Evolutionary conservation across 805 yeast species (phyloP), one percentile per base, ranked within the genome.

Genomic region (Yamadazyma sp.): DNA sequence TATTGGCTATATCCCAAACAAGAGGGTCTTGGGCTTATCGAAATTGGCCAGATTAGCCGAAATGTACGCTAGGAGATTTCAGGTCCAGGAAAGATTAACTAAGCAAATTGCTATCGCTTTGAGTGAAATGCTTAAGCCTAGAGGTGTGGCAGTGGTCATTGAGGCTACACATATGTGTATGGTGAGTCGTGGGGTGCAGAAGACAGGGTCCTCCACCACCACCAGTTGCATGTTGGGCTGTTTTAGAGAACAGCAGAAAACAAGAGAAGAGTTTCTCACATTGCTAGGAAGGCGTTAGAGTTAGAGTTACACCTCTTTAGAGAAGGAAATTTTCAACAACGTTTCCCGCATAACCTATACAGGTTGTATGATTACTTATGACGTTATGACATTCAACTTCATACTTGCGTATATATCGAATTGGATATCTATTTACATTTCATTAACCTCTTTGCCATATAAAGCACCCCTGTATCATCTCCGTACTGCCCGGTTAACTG

Each of bases 151-250:
- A 1, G 99, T 93, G 27, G 98, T 93, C 18, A 89, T 93, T 54
- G 99, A 93, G 64, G 97, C 97, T 13, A 78, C 91, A 2, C 99
- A 93, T 59, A 93, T 93, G 99, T 93, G 99, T 62, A 93, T 93
- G 99, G 98, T 91, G 18, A 87, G 95, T 60, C 78, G 99, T 57
- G 99, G 99, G 40, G 87, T 93, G 18, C 97, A 93, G 62, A 93
- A 93, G 63, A 80, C 96, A 0, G 97, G 98, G 1, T 84, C 95
- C 13, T 76, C 85, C 13, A 93, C 99, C 2, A 81, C 89, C 22
- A 93, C 99, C 13, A 86, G 96, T 54, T 91, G 98, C 57, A 91
- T 93, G 97, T 74, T 93, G 52, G 99, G 99, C 7, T 85, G 95
- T 49, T 93, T 93, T 72, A 77, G 97, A 55, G 84, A 82, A 39